Conservation (phyloP, 768 basidiomycete genomes). For the Epithele typhae region DNA sequence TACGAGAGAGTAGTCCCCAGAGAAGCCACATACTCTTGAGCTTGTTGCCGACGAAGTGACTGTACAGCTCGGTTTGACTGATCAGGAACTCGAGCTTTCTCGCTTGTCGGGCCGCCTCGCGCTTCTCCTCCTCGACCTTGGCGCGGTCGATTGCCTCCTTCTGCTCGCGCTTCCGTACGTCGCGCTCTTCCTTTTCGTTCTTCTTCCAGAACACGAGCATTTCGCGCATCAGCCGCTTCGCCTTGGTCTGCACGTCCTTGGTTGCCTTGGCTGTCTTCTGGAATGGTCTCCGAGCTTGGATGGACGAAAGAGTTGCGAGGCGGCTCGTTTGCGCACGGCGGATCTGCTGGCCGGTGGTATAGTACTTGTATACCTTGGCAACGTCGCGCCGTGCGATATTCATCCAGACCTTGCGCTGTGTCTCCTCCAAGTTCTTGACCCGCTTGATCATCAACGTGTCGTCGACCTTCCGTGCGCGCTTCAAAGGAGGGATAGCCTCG, state of each 20-base stretch:
- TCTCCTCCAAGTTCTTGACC: constrained; percentile 73
- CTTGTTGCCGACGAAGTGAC: constrained; percentile 98
- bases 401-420: constrained; percentile 86
- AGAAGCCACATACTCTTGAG: constrained; percentile 62
- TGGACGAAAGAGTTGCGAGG: constrained; percentile 66
- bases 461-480: constrained; percentile 74
- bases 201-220: constrained; percentile 98
- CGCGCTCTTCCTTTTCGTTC: constrained; percentile 95
- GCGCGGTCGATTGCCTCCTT: constrained; percentile 89
- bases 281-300: constrained; percentile 76
- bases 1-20: constrained; percentile 7
- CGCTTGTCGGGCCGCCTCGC: constrained; percentile 90
- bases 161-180: constrained; percentile 88
- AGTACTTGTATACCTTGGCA: constrained; percentile 83
- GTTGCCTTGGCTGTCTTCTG: constrained; percentile 68
- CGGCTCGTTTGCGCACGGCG: constrained; percentile 71
- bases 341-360: constrained; percentile 59
- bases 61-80: constrained; percentile 97
- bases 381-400: constrained; percentile 84
- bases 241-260: constrained; percentile 82
- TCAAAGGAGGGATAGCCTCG: constrained; percentile 65
- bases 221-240: constrained; percentile 88
- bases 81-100: constrained; percentile 98
- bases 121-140: constrained; percentile 86
- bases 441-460: constrained; percentile 69